Evolutionary conservation across 129 eudicot genomes (phyloP).

Genomic region (Lonicera japonica): DNA sequence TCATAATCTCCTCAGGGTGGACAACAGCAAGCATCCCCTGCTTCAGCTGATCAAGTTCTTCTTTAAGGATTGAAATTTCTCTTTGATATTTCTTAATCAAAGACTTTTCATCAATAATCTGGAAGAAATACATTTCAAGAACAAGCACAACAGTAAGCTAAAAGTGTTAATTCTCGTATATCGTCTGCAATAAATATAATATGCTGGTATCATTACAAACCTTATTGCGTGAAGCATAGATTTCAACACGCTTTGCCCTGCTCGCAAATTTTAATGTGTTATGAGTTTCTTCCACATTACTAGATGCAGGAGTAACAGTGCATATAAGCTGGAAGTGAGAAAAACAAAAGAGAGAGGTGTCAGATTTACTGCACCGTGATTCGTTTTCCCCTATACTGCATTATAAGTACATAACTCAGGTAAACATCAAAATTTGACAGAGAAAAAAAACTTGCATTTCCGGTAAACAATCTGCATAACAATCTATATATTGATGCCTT

Average conservation of each 20-base stretch:
- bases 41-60: slow-evolving; percentile 90
- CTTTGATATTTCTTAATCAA: slow-evolving; percentile 91
- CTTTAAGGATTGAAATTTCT: slow-evolving; percentile 83
- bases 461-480: not conserved
- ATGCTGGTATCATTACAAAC: slow-evolving; percentile 25
- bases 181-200: slow-evolving; percentile 9
- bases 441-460: not conserved
- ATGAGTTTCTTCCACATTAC: slow-evolving; percentile 97
- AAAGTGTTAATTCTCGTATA: not conserved
- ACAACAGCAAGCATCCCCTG: slow-evolving; percentile 89
- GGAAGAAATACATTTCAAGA: slow-evolving; percentile 22
- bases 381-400: not conserved
- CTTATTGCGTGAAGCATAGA: slow-evolving; percentile 88
- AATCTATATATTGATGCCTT: not conserved
- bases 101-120: slow-evolving; percentile 98
- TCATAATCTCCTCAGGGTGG: slow-evolving; percentile 84
- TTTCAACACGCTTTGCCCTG: slow-evolving; percentile 94
- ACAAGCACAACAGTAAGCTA: slow-evolving; percentile 7
- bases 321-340: slow-evolving; percentile 69
- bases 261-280: slow-evolving; percentile 93
- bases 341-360: slow-evolving; percentile 11
- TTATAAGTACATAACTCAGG: not conserved
- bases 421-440: slow-evolving; percentile 1
- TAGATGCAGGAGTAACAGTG: slow-evolving; percentile 95
- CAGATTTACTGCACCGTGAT: not conserved